These are phyloP conservation scores for Viridothelium virens DNA, from an alignment of 495 filamentous ascomycete species.

Conservation along the genomic window DNA sequence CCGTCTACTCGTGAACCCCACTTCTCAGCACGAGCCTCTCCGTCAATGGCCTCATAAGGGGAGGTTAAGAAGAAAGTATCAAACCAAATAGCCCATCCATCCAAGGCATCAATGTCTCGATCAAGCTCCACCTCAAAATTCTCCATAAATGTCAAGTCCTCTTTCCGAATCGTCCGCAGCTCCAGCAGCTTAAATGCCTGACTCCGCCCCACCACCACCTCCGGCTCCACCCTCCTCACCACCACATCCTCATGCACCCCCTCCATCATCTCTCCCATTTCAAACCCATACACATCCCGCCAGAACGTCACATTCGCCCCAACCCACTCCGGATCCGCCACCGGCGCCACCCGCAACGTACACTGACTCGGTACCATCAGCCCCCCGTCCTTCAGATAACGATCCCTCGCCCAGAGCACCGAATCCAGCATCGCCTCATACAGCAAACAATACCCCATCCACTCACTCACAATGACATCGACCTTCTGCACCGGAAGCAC, in stretches of 20 bases:
- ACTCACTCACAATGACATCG: slow-evolving; percentile 93
- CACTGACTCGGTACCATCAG: slow-evolving; percentile 89
- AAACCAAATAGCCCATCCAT: slow-evolving; percentile 58
- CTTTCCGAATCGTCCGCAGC: slow-evolving; percentile 48
- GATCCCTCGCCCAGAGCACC: slow-evolving; percentile 80
- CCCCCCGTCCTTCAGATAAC: slow-evolving; percentile 66
- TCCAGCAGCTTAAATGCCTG: slow-evolving; percentile 48
- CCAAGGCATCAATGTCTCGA: slow-evolving; percentile 49
- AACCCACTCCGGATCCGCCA: slow-evolving; percentile 72
- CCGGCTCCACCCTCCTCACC: slow-evolving; percentile 42
- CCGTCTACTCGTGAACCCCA: slow-evolving; percentile 28
- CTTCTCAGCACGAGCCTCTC: slow-evolving; percentile 28
- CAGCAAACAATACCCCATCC: slow-evolving; percentile 93
- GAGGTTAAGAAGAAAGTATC: slow-evolving; percentile 56
- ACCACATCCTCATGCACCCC: slow-evolving; percentile 50
- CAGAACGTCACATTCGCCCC: slow-evolving; percentile 28
- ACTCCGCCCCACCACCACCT: slow-evolving; percentile 42
- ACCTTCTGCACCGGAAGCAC: slow-evolving; percentile 70
- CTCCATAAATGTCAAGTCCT: slow-evolving; percentile 50
- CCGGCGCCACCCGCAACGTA: slow-evolving; percentile 75
- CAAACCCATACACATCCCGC: slow-evolving; percentile 34
- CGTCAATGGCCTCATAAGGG: slow-evolving; percentile 22
- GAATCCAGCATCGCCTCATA: slow-evolving; percentile 96
- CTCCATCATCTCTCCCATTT: slow-evolving; percentile 29
- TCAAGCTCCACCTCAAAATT: slow-evolving; percentile 48